Base-by-base conservation (phyloP, 2,329 filamentous ascomycete species). In the Diaporthe nobilis region DNA sequence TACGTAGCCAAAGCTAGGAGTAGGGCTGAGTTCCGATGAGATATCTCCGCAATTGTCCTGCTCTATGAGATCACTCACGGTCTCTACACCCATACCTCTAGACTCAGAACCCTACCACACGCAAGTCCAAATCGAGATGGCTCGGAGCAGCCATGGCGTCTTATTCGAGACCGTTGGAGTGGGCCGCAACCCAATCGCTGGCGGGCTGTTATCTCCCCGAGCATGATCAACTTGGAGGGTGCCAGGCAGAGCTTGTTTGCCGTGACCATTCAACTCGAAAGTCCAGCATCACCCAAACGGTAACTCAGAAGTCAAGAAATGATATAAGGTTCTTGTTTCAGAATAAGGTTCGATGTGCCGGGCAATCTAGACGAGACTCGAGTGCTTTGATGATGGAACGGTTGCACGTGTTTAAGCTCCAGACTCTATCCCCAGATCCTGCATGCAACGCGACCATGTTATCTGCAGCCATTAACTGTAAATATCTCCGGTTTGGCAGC, bases 321-420 rank as follows among this genome's bases (percentile, higher is more conserved):
- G 20, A 34, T 37, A 25, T 22, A 37, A 67, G 12, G 61, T 49
- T 51, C 20, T 31, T 6, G 61, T 67, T 67, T 67, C 61, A 67
- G 28, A 44, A 67, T 51, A 49, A 67, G 61, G 61, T 67, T 67
- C 28, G 61, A 20, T 37, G 28, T 51, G 22, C 42, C 28, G 28
- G 7, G 42, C 42, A 34, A 49, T 44, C 61, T 37, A 47, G 28
- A 31, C 42, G 37, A 51, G 61, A 17, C 44, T 49, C 4, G 42
- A n/a, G 28, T 49, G 42, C 28, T 51, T 37, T 49, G 61, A 67
- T n/a, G 20, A 67, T 51, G 42, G 42, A 65, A 65, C 61, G 61
- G 61, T 51, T 51, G 44, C 61, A 49, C 12, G 51, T 25, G 44
- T 8, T 34, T 67, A 67, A 51, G 28, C 61, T 51, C 31, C 44